Conservation (phyloP, 2,329 filamentous ascomycete genomes). For the Lomentospora prolificans region DNA sequence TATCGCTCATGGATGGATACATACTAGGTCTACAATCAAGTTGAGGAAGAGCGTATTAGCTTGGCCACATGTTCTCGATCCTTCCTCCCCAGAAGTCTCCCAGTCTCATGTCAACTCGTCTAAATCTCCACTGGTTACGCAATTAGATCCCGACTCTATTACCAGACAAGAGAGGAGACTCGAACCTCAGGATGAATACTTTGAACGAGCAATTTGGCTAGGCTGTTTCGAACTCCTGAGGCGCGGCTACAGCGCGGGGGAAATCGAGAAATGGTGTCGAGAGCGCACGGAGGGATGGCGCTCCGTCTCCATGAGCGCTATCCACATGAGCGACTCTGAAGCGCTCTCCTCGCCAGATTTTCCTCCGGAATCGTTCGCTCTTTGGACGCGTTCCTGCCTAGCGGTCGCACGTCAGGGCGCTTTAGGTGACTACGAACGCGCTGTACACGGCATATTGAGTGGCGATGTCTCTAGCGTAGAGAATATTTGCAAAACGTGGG, state of each 20-base stretch:
- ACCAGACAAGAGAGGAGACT: conserved; percentile 67
- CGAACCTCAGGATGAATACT: conserved; percentile 75
- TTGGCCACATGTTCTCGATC: conserved; percentile 55
- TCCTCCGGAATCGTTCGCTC: conserved; percentile 36
- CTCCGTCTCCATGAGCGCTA: conserved; percentile 68
- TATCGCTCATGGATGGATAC: conserved; percentile 82
- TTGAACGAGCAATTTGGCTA: conserved; percentile 84
- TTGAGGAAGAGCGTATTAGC: conserved; percentile 67
- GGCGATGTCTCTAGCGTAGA: conserved; percentile 74
- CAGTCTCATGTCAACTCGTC: conserved; percentile 47
- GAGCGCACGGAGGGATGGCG: conserved; percentile 85
- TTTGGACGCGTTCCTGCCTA: conserved; percentile 74
- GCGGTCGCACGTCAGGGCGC: conserved; percentile 59
- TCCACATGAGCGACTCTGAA: conserved; percentile 46
- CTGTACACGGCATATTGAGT: conserved; percentile 82
- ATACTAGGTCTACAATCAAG: conserved; percentile 85
- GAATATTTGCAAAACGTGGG: conserved; percentile 67
- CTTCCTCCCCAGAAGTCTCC: conserved; percentile 45
- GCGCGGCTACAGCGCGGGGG: conserved; percentile 63
- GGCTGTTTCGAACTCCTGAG: conserved; percentile 91
- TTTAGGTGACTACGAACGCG: conserved; percentile 69
- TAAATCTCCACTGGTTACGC: conserved; percentile 63
- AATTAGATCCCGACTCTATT: conserved; percentile 86
- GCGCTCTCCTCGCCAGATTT: conserved; percentile 27
- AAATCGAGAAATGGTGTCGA: conserved; percentile 77